These are phyloP conservation scores for Hordeum pubiflorum DNA, from an alignment of 202 grass and related monocot genomes.

Conservation along the genomic window DNA sequence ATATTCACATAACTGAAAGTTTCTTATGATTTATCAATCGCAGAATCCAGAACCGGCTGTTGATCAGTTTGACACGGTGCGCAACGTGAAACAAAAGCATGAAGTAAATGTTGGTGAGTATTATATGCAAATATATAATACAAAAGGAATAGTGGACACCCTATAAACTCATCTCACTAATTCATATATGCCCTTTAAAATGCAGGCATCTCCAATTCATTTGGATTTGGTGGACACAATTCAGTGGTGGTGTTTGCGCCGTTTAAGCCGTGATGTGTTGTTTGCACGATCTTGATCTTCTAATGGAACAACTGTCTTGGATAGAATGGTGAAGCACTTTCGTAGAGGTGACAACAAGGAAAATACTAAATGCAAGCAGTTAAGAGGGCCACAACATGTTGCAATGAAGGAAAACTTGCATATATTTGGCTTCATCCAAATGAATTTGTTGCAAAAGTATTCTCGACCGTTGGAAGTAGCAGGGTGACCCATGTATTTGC, in stretches of 20 bases:
- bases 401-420: background rate
- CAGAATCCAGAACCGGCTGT: constrained; percentile 49
- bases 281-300: background rate
- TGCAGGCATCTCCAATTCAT: constrained; percentile 54
- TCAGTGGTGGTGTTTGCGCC: constrained; percentile 41
- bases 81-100: constrained; percentile 30
- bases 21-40: background rate
- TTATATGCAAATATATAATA: background rate
- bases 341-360: background rate
- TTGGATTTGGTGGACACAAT: constrained; percentile 17
- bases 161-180: background rate
- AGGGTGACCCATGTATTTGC: background rate
- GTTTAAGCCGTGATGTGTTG: constrained; percentile 16
- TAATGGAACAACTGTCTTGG: background rate
- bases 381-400: background rate
- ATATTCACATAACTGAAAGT: background rate
- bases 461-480: background rate
- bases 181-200: background rate
- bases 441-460: background rate
- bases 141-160: background rate
- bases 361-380: background rate
- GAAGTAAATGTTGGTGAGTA: constrained; percentile 52
- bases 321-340: background rate
- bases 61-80: constrained; percentile 38
- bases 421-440: background rate